Evolutionary conservation across 768 basidiomycete genomes (phyloP), one percentile per base, ranked within the genome.

Genomic region (Rhodotorula toruloides): DNA sequence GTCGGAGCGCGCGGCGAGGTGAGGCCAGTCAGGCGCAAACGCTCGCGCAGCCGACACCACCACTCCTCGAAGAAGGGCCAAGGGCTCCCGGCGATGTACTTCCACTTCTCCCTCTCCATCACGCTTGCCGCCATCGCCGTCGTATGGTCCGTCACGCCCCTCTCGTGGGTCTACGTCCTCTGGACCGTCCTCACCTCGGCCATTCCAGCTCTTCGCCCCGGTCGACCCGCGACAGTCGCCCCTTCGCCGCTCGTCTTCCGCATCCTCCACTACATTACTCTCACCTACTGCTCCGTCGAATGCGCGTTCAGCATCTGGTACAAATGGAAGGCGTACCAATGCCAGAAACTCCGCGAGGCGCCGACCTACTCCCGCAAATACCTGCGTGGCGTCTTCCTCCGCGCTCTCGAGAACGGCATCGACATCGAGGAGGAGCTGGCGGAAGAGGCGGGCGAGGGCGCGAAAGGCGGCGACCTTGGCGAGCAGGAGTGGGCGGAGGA

Each of bases 361-460:
- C 65, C 68, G 1, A 48, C 55, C 3, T 68, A 73, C 54, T 31
- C 61, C 19, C 58, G 70, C 27, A 58, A 61, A 43, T 70, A 65
- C 58, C 58, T 74, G 22, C 62, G 70, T 19, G 47, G 44, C 8
- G 49, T 73, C 14, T 57, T 74, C 40, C 61, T 65, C n/a, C 46
- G 66, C n/a, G 47, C 54, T 9, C 61, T 74, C 46, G 72, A 72
- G 61, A 72, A 73, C 60, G 74, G 74, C 4, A 39, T 73, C 42
- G n/a, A 37, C n/a, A 12, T 55, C 29, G 66, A 71, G 40, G 53
- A 59, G 22, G 58, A 65, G 34, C n/a, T n/a, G 11, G 59, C 57
- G 29, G 37, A 36, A 3, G 63, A 54, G 25, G 36, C 32, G 25
- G 46, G 32, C 1, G 13, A n/a, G 22, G 17, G 47, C 37, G 34